Evolutionary conservation across 148 eudicot genomes (phyloP).

Genomic region (Bassia scoparia): DNA sequence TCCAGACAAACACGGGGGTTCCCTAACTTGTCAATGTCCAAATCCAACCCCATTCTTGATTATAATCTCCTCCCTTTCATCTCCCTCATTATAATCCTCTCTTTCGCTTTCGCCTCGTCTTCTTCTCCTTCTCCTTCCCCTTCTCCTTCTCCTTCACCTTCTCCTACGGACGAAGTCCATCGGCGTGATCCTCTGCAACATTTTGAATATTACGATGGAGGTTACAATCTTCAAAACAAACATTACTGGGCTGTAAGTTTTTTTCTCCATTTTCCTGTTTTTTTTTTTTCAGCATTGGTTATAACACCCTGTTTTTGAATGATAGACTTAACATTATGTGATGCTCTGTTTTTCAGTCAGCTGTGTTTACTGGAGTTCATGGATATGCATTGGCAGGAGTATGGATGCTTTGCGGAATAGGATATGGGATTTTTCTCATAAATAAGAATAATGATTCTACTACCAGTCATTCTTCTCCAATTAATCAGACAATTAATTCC

Average conservation of each 20-base stretch:
- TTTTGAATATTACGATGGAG: constrained; percentile 46
- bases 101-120: constrained; percentile 18
- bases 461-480: constrained; percentile 17
- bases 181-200: constrained; percentile 51
- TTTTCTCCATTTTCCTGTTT: background rate
- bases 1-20: background rate
- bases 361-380: constrained; percentile 68
- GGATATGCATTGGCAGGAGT: constrained; percentile 61
- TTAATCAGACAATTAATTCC: constrained; percentile 25
- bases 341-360: constrained; percentile 42
- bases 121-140: background rate
- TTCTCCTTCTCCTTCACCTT: background rate
- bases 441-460: constrained; percentile 22
- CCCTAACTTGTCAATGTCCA: constrained; percentile 33
- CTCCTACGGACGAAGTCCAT: constrained; percentile 21
- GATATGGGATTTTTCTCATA: constrained; percentile 42
- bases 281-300: too few relatives aligned
- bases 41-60: constrained; percentile 16
- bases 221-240: constrained; percentile 48
- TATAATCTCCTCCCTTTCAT: background rate
- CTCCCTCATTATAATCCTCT: constrained; percentile 25
- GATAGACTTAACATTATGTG: too few relatives aligned
- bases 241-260: constrained; percentile 89
- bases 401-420: constrained; percentile 58
- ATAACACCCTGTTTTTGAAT: too few relatives aligned